phyloP scores from a whole-genome alignment of 345 rosid genomes.

The Schrenkiella parvula region DNA sequence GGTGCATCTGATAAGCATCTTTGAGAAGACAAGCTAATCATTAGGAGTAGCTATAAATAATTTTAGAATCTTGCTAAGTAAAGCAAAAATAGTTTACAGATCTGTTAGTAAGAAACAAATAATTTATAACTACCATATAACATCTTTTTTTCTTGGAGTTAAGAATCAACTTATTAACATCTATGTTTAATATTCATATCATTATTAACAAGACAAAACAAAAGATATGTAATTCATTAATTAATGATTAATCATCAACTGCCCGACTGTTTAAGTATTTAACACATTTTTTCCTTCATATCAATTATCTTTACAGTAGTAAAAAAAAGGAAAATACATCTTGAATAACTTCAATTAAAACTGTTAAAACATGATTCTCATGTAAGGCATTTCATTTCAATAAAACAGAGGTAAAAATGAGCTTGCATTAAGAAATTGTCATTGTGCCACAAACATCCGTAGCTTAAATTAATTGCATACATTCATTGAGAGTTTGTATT shows the following conservation, averaged over 20 bases:
- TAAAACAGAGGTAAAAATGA: background rate
- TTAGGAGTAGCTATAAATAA: conserved; percentile 3
- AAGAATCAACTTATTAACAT: background rate
- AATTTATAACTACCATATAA: background rate
- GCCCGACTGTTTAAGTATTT: background rate
- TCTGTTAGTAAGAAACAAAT: background rate
- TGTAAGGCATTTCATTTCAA: background rate
- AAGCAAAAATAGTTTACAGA: background rate
- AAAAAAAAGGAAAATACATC: background rate
- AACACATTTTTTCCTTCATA: background rate
- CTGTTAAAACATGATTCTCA: background rate
- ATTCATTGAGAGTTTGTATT: background rate
- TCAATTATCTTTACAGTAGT: background rate
- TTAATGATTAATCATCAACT: background rate
- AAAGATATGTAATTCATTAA: background rate
- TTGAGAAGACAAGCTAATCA: conserved; percentile 17
- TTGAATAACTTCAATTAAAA: background rate
- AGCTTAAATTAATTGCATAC: background rate
- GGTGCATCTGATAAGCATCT: background rate
- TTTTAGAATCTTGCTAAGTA: conserved; percentile 3
- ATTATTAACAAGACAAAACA: background rate
- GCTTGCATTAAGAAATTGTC: background rate
- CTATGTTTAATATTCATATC: background rate
- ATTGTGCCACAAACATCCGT: background rate
- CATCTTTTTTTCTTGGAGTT: background rate